Evolutionary conservation across 2,329 filamentous ascomycete species (phyloP).

Genomic region (Corniculantispora saksenae): DNA sequence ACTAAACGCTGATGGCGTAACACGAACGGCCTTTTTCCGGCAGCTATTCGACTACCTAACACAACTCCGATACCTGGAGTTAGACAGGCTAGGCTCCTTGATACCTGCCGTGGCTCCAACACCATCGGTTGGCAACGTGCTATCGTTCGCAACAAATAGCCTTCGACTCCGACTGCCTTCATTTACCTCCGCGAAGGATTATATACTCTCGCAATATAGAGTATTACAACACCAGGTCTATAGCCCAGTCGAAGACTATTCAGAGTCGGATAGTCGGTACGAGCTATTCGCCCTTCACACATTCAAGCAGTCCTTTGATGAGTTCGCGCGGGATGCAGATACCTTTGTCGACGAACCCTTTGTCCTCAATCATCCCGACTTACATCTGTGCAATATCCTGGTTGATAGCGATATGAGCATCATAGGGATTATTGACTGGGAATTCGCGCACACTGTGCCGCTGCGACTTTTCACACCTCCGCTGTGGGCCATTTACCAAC

Average conservation of each 20-base stretch:
- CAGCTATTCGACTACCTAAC: constrained; percentile 29
- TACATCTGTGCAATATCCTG: not conserved
- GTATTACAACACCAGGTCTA: not conserved
- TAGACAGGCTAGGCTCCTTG: constrained; percentile 28
- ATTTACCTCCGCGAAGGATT: constrained; percentile 20
- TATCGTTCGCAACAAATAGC: constrained; percentile 25
- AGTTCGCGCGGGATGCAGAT: not conserved
- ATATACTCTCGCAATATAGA: constrained; percentile 21
- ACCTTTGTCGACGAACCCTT: not conserved
- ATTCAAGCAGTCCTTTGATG: not conserved
- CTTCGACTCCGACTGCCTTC: constrained; percentile 23
- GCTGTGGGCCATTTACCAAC: not conserved
- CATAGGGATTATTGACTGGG: not conserved
- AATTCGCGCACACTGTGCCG: not conserved
- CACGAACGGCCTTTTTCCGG: constrained; percentile 22
- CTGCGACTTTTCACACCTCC: not conserved
- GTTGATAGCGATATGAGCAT: not conserved
- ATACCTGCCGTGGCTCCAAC: constrained; percentile 24
- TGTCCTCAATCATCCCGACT: not conserved
- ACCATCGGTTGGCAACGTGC: not conserved
- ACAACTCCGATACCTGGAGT: constrained; percentile 28
- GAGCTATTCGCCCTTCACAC: not conserved
- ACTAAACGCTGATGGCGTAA: not conserved
- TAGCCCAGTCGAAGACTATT: not conserved
- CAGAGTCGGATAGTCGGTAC: not conserved